phyloP scores from a whole-genome alignment of 2,329 filamentous ascomycete genomes.

The Ophiostoma ulmi region DNA sequence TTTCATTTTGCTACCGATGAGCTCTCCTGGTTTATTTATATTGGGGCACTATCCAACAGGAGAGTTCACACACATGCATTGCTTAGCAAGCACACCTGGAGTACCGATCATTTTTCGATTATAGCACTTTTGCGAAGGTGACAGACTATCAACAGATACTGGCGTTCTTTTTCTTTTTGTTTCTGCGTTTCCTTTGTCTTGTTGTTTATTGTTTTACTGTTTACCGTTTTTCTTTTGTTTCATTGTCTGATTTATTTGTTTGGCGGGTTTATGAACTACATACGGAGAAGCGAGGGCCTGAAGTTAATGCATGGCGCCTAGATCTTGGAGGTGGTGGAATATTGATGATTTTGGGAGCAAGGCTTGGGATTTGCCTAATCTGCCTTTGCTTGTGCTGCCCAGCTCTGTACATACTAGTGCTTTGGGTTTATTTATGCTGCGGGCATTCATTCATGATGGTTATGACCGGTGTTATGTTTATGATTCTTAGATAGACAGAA shows the following conservation, averaged over 20 bases:
- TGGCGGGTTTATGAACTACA: slow-evolving; percentile 1
- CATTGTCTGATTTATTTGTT: background rate
- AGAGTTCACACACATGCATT: slow-evolving; percentile 15
- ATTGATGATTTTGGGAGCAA: slow-evolving; percentile 8
- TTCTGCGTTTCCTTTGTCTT: background rate
- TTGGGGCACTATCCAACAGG: background rate
- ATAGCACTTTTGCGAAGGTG: slow-evolving; percentile 19
- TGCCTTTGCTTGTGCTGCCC: slow-evolving; percentile 8
- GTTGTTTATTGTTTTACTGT: background rate
- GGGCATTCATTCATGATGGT: slow-evolving; percentile 17
- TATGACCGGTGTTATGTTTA: slow-evolving; percentile 22
- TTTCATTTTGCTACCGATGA: background rate
- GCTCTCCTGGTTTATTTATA: slow-evolving; percentile 6
- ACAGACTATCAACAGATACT: slow-evolving; percentile 11
- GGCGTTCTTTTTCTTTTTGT: slow-evolving; percentile 10
- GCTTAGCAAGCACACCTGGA: slow-evolving; percentile 22
- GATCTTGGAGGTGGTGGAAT: background rate
- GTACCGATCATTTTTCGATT: slow-evolving; percentile 23
- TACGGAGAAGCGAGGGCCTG: background rate
- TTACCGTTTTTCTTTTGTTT: background rate
- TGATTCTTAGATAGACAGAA: slow-evolving; percentile 15
- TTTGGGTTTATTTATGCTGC: slow-evolving; percentile 13
- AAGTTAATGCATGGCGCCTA: background rate
- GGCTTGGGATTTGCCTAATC: background rate
- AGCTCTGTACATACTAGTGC: background rate